Base-by-base conservation (phyloP, 2,329 filamentous ascomycete genomes). In the Sphaerulina vaccinii region DNA sequence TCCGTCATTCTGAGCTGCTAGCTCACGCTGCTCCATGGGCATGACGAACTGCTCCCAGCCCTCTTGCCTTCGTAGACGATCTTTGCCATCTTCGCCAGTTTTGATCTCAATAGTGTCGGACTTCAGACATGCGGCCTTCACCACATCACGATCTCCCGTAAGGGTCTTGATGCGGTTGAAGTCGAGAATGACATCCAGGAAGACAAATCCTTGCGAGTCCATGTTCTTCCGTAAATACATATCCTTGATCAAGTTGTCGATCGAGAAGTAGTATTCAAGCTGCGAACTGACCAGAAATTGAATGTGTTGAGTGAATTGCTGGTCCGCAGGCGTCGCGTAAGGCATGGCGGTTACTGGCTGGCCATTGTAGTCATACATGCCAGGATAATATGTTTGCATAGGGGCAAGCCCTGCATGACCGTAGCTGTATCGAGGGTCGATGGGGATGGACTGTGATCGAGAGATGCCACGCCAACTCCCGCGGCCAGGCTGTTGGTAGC, bases 171-270 rank as follows among this genome's bases (percentile, higher is more conserved):
- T 86, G 53, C 93, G 86, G 70, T 89, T 90, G 77, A 99, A 99
- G n/a, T 79, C 80, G 18, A 87, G 81, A 61, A 99, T 86, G 52
- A 96, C 81, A 27, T 80, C 78, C 45, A 99, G 74, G 44, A 83
- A 84, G 11, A 96, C 91, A 65, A 91, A 97, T 15, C 93, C 93
- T 69, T 97, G 88, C 1, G 87, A 88, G 68, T 99, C 92, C 93
- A 99, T 97, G 62, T 91, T 85, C 64, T 83, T 85, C 51, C 93
- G 86, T 53, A 99, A 78, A 71, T 84, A 97, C 65, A 88, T 79
- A 66, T 99, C 93, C 72, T 96, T 96, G 79, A 89, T 88, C 43
- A 97, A 79, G 68, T 99, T 99, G 65, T 96, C 88, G 22, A 96
- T 81, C 0, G 92, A 97, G 73, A 99, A 96, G 72, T 99, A 99